phyloP scores from a whole-genome alignment of 345 rosid genomes.

The Turnera subulata region DNA sequence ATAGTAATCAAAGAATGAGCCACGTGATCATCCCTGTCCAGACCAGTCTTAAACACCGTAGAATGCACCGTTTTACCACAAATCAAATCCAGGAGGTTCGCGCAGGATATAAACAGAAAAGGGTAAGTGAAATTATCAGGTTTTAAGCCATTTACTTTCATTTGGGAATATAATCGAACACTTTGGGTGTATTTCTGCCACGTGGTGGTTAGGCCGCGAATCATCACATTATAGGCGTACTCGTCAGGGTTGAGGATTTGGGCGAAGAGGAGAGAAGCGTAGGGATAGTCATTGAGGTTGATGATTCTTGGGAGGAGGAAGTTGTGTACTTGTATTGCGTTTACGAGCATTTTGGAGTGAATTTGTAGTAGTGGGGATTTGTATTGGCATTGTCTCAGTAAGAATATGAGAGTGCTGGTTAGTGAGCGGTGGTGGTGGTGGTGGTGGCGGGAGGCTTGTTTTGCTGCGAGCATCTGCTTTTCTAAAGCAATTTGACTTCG shows the following conservation, averaged over 20 bases:
- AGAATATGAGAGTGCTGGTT: too few species aligned
- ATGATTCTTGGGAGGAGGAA: too few species aligned
- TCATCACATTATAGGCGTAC: constrained; percentile 76
- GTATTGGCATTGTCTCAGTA: too few species aligned
- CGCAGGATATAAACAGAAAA: constrained; percentile 62
- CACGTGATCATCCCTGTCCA: constrained; percentile 51
- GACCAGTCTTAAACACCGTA: constrained; percentile 47
- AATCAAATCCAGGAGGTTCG: constrained; percentile 39
- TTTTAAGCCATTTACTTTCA: constrained; percentile 50
- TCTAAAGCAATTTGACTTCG: too few species aligned
- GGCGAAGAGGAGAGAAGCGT: constrained; percentile 57
- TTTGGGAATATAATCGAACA: constrained; percentile 44
- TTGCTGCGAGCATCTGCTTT: too few species aligned
- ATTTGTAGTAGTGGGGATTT: too few species aligned
- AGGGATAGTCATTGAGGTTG: constrained; percentile 3
- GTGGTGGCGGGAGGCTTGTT: too few species aligned
- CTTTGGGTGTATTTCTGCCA: constrained; percentile 45
- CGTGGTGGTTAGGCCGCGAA: constrained; percentile 59
- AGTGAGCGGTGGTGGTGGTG: too few species aligned
- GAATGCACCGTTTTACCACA: constrained; percentile 59
- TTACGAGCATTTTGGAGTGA: too few species aligned
- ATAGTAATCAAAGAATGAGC: constrained; percentile 59
- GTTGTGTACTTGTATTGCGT: too few species aligned
- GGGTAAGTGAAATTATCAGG: constrained; percentile 76
- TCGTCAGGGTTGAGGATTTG: constrained; percentile 52